phyloP scores from a whole-genome alignment of 1,139 yeast genomes.

The Pichia sp. region DNA sequence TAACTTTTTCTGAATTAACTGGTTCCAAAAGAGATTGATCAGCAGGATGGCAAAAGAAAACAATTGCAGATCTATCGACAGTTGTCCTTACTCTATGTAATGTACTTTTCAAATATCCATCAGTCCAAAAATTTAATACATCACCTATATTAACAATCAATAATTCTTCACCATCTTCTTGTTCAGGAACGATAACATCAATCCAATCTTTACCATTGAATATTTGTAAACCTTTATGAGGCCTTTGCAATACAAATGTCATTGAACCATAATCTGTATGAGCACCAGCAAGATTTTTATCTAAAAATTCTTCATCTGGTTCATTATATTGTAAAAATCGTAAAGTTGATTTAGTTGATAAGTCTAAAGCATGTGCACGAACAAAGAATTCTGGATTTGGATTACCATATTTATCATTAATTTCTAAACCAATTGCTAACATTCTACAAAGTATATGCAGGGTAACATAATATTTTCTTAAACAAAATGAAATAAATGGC shows the following conservation, averaged over 20 bases:
- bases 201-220: constrained; percentile 52
- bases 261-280: constrained; percentile 79
- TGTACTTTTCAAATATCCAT: constrained; percentile 65
- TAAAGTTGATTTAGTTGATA: constrained; percentile 50
- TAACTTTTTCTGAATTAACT: constrained; percentile 10
- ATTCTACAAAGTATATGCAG: constrained; percentile 40
- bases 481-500: constrained; percentile 31
- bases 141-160: constrained; percentile 75
- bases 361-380: constrained; percentile 44
- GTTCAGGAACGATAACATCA: constrained; percentile 40
- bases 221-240: constrained; percentile 67
- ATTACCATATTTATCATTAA: constrained; percentile 43
- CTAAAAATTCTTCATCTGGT: constrained; percentile 26
- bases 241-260: constrained; percentile 63
- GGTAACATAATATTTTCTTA: constrained; percentile 36
- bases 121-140: constrained; percentile 73
- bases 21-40: constrained; percentile 12
- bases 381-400: constrained; percentile 48
- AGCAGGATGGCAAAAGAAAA: constrained; percentile 32
- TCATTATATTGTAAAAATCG: constrained; percentile 69
- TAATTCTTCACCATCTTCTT: constrained; percentile 50
- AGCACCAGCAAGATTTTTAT: constrained; percentile 69
- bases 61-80: constrained; percentile 44
- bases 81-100: constrained; percentile 54
- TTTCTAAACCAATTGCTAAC: constrained; percentile 54